Evolutionary conservation across 768 basidiomycete species (phyloP), one percentile per base, ranked within the genome.

Genomic region (Phaeotremella fagi): DNA sequence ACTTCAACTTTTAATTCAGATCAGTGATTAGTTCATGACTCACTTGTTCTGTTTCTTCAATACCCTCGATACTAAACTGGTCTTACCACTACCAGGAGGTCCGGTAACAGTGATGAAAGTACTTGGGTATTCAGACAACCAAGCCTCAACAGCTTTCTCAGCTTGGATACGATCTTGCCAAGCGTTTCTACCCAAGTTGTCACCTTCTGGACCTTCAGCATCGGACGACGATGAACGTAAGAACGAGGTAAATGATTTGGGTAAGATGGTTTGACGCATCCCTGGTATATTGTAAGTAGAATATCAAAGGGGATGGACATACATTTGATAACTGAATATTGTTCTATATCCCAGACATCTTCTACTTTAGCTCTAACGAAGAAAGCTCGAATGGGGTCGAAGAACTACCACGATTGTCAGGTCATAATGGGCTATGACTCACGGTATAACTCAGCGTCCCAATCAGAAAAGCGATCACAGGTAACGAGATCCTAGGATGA

Each of bases 121-220:
- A 85, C 87, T 78, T 4, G 91, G 91, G 41, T 81, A 76, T 62
- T 95, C 91, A 3, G 78, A 77, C 12, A 98, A 76, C 78, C 92
- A 95, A 26, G 78, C 77, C 50, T 80, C 78, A 28, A 97, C 63
- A 7, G 82, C 77, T 37, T 75, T 78, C 63, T 85, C 84, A 2
- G 90, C 92, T 9, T 89, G 84, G 61, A 80, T 78, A 24, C 91
- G 81, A 68, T 97, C 90, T 64, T 85, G 83, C 92, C 91, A 97
- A 15, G 82, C 83, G 33, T 54, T 80, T 47, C 70, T 61, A 16
- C 72, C 75, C 27, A 72, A 55, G 4, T 61, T 55, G 22, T 57
- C 61, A 9, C 38, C 38, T 12, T 11, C 20, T 29, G 52, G 49
- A n/a, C 50, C 48, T 22, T 54, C 41, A 12, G 29, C 59, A 23